Evolutionary conservation across 495 filamentous ascomycete species (phyloP).

Genomic region (Pyrenula aspistea): DNA sequence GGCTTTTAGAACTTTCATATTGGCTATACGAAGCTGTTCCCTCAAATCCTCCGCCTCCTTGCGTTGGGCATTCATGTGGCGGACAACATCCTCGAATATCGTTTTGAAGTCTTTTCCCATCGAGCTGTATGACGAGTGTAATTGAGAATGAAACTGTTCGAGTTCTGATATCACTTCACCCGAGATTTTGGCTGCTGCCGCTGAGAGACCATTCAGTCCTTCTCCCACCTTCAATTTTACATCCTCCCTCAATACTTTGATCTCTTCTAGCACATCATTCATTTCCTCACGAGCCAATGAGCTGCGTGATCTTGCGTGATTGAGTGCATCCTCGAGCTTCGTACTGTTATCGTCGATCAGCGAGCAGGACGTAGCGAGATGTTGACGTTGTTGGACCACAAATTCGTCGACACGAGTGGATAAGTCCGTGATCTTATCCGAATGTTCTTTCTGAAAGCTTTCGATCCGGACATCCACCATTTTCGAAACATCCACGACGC

Average conservation of each 20-base stretch:
- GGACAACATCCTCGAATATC: slow-evolving; percentile 69
- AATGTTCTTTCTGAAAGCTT: slow-evolving; percentile 56
- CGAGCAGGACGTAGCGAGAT: slow-evolving; percentile 50
- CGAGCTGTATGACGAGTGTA: slow-evolving; percentile 77
- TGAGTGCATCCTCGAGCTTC: slow-evolving; percentile 52
- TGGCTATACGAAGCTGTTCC: slow-evolving; percentile 55
- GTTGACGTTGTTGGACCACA: slow-evolving; percentile 56
- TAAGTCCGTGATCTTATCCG: slow-evolving; percentile 50
- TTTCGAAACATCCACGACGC: slow-evolving; percentile 61
- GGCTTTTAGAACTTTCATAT: slow-evolving; percentile 49
- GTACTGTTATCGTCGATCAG: slow-evolving; percentile 56
- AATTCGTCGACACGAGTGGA: slow-evolving; percentile 60
- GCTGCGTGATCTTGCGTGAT: slow-evolving; percentile 55
- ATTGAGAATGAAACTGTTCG: slow-evolving; percentile 64
- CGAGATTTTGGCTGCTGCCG: slow-evolving; percentile 76
- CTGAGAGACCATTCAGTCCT: slow-evolving; percentile 72
- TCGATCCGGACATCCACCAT: slow-evolving; percentile 62
- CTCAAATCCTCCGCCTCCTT: slow-evolving; percentile 61
- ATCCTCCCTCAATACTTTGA: slow-evolving; percentile 73
- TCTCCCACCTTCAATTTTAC: slow-evolving; percentile 78
- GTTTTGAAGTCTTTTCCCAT: slow-evolving; percentile 80
- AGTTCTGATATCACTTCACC: slow-evolving; percentile 86
- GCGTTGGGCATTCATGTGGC: slow-evolving; percentile 64
- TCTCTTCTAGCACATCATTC: slow-evolving; percentile 83
- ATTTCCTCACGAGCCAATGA: slow-evolving; percentile 69